A percentile compares a stretch with the other conserved stretches of the same genome.
Evolutionary conservation across 106 monocot species (phyloP).

Genomic region (Apostasia shenzhenica): DNA sequence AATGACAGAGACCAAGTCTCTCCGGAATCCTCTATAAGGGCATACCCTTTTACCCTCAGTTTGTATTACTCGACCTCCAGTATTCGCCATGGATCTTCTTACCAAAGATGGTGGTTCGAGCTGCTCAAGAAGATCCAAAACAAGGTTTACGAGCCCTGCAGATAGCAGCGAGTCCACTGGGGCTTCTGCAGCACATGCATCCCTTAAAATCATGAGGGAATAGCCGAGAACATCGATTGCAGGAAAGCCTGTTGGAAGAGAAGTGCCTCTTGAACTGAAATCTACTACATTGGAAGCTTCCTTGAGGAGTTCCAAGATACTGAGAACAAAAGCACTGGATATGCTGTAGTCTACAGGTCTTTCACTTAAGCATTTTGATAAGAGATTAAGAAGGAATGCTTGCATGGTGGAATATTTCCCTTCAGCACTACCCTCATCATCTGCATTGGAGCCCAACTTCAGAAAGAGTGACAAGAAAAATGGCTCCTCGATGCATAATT

Average conservation of each 20-base stretch:
- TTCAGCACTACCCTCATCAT: slow-evolving; percentile 4
- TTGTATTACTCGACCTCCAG: neutral
- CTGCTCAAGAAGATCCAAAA: slow-evolving; percentile 47
- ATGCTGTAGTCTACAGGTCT: slow-evolving; percentile 35
- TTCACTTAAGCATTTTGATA: slow-evolving; percentile 53
- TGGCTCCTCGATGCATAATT: slow-evolving; percentile 62
- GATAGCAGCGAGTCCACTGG: slow-evolving; percentile 35
- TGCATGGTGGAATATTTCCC: slow-evolving; percentile 38
- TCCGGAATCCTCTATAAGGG: slow-evolving; percentile 74
- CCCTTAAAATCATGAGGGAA: slow-evolving; percentile 59
- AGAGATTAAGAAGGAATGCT: slow-evolving; percentile 51
- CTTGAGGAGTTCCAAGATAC: slow-evolving; percentile 35
- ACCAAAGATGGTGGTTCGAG: slow-evolving; percentile 65
- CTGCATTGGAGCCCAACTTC: slow-evolving; percentile 10
- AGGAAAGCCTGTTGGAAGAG: slow-evolving; percentile 60
- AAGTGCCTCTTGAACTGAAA: slow-evolving; percentile 29
- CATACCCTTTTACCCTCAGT: slow-evolving; percentile 26
- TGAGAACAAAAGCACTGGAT: slow-evolving; percentile 33
- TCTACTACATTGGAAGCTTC: slow-evolving; percentile 33
- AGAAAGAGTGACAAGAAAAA: slow-evolving; percentile 38
- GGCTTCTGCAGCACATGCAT: slow-evolving; percentile 36
- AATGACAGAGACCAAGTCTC: slow-evolving; percentile 82
- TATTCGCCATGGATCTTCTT: slow-evolving; percentile 31
- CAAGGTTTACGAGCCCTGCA: slow-evolving; percentile 35
- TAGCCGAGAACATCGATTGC: slow-evolving; percentile 64